A percentile compares a stretch with the other conserved stretches of the same genome.
These are phyloP conservation scores for Claviceps humidiphila DNA, from an alignment of 2,329 filamentous ascomycete genomes.

Conservation along the genomic window DNA sequence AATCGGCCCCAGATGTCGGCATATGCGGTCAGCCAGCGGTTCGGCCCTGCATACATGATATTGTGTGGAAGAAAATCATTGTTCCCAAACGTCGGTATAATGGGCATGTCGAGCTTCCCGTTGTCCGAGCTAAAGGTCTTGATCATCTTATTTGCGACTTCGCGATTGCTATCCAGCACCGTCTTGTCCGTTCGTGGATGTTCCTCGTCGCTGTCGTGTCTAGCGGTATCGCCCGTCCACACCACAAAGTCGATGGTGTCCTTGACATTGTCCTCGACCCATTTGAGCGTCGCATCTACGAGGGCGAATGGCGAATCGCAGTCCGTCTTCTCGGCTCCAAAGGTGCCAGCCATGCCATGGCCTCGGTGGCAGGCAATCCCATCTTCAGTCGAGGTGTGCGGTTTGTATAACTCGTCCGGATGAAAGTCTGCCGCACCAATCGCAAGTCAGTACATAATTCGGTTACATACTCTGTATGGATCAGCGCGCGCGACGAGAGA, in stretches of 20 bases:
- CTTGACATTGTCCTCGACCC: constrained; percentile 67
- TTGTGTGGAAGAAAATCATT: constrained; percentile 98
- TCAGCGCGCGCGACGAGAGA: neutral
- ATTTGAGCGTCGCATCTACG: constrained; percentile 78
- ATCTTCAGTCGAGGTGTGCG: constrained; percentile 57
- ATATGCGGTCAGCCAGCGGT: constrained; percentile 70
- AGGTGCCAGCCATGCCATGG: constrained; percentile 62
- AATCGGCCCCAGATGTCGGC: constrained; percentile 69
- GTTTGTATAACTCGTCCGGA: constrained; percentile 76
- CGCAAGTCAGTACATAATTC: neutral
- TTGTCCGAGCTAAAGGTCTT: constrained; percentile 55
- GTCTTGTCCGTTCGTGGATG: constrained; percentile 63
- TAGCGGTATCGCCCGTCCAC: constrained; percentile 83
- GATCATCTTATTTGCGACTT: constrained; percentile 62
- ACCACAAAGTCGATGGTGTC: constrained; percentile 78
- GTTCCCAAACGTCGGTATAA: constrained; percentile 87
- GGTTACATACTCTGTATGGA: neutral
- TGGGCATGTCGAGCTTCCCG: constrained; percentile 53
- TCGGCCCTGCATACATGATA: constrained; percentile 74
- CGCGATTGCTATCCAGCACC: constrained; percentile 64
- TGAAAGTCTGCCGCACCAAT: constrained; percentile 58
- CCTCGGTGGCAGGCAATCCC: constrained; percentile 67
- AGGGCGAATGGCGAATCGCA: constrained; percentile 77
- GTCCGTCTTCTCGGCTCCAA: constrained; percentile 73
- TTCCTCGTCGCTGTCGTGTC: constrained; percentile 77